Conservation (phyloP, 2,329 filamentous ascomycete species). For the Sarocladiaceae sp. region DNA sequence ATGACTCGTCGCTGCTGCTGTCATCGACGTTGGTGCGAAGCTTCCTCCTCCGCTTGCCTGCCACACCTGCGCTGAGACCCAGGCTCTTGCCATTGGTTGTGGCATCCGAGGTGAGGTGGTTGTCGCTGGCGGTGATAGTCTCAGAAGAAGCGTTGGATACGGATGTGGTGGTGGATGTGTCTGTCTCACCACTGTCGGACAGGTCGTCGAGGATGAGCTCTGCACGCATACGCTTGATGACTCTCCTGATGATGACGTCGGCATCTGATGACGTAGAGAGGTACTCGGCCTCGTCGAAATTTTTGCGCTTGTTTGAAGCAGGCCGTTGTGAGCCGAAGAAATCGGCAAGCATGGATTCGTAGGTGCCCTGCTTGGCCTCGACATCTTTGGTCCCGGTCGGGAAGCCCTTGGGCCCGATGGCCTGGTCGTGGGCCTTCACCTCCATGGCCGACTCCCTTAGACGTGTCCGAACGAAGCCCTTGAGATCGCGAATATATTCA, state of each 20-base stretch:
- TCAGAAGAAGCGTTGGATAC: slow-evolving; percentile 20
- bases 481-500: slow-evolving; percentile 72
- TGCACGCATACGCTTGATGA: slow-evolving; percentile 58
- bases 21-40: slow-evolving; percentile 40
- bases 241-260: slow-evolving; percentile 43
- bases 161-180: slow-evolving; percentile 22
- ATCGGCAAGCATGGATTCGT: slow-evolving; percentile 48
- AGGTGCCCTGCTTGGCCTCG: slow-evolving; percentile 43
- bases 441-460: slow-evolving; percentile 61
- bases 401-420: slow-evolving; percentile 41
- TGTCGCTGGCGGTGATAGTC: slow-evolving; percentile 23
- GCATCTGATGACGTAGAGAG: slow-evolving; percentile 42
- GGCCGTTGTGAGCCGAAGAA: slow-evolving; percentile 34
- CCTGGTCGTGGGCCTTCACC: slow-evolving; percentile 50
- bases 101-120: slow-evolving; percentile 15
- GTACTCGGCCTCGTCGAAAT: slow-evolving; percentile 47
- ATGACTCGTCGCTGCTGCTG: slow-evolving; percentile 31
- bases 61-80: slow-evolving; percentile 20
- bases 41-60: slow-evolving; percentile 45
- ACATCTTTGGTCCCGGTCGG: slow-evolving; percentile 40
- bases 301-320: slow-evolving; percentile 38
- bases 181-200: slow-evolving; percentile 39
- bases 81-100: slow-evolving; percentile 18
- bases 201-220: slow-evolving; percentile 52
- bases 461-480: slow-evolving; percentile 66